Percentiles rank a stretch among this genome's conserved stretches.
Evolutionary conservation across 805 yeast genomes (phyloP).

Genomic region (Pichia cephalocereana): DNA sequence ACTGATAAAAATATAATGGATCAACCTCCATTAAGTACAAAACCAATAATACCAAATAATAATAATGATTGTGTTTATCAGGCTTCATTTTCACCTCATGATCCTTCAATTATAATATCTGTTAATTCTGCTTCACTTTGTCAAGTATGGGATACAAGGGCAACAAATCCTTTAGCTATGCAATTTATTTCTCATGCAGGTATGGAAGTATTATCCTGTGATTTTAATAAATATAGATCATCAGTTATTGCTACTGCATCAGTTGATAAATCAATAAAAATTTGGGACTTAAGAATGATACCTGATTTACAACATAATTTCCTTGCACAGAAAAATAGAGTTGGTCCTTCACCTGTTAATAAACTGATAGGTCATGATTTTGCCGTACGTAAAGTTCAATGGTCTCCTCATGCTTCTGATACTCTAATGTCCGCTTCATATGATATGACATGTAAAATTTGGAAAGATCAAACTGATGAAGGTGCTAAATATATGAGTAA

Average conservation of each 20-base stretch:
- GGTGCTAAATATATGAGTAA: conserved; percentile 40
- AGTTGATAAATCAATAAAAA: conserved; percentile 74
- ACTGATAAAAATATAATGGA: conserved; percentile 11
- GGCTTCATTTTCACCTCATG: conserved; percentile 78
- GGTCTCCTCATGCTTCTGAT: conserved; percentile 84
- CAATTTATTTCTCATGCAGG: conserved; percentile 71
- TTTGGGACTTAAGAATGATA: conserved; percentile 84
- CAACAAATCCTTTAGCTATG: conserved; percentile 49
- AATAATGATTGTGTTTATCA: conserved; percentile 61
- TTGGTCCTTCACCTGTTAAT: conserved; percentile 62
- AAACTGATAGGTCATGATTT: conserved; percentile 81
- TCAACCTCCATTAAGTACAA: conserved; percentile 29
- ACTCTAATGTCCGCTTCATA: conserved; percentile 70
- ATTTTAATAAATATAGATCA: conserved; percentile 85
- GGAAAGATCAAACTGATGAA: conserved; percentile 66
- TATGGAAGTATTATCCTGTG: conserved; percentile 69
- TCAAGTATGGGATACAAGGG: conserved; percentile 75
- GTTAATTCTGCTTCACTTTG: conserved; percentile 69
- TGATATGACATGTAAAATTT: conserved; percentile 86
- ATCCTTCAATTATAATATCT: conserved; percentile 56
- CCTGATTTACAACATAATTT: conserved; percentile 23
- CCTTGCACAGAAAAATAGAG: conserved; percentile 33
- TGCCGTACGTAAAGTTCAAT: conserved; percentile 71
- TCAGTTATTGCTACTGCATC: conserved; percentile 80
- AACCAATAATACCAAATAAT: conserved; percentile 26